Percentiles rank a stretch among this genome's conserved stretches.
Evolutionary conservation across 352 stramenopile species (phyloP).

Genomic region (Phytophthora europaea): DNA sequence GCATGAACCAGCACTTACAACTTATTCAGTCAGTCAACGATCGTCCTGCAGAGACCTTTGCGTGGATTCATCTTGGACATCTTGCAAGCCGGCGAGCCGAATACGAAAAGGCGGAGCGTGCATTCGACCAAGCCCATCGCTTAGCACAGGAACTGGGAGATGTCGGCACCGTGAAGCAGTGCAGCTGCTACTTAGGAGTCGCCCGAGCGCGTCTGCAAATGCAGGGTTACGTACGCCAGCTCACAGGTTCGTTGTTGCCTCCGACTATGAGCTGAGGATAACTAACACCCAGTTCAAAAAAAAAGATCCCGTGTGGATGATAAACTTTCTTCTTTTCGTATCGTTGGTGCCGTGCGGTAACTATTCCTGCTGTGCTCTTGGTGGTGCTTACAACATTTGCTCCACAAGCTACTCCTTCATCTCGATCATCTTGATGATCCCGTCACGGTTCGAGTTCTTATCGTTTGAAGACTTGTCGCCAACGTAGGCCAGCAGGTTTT

Average conservation of each 20-base stretch:
- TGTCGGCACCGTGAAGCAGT: conserved; percentile 77
- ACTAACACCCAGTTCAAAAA: conserved; percentile 7
- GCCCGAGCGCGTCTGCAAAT: conserved; percentile 78
- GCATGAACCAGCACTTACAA: conserved; percentile 92
- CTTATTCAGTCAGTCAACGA: conserved; percentile 90
- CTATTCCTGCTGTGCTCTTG: conserved; percentile 8
- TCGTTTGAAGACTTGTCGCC: conserved; percentile 82
- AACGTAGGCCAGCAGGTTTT: conserved; percentile 87
- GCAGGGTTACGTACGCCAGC: conserved; percentile 61
- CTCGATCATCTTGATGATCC: conserved; percentile 88
- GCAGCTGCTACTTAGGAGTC: conserved; percentile 84
- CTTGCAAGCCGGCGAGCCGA: conserved; percentile 67
- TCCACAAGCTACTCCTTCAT: conserved; percentile 54
- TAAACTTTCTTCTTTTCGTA: conserved; percentile 20
- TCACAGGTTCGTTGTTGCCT: conserved; percentile 44
- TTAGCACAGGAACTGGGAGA: conserved; percentile 77
- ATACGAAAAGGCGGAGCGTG: conserved; percentile 74
- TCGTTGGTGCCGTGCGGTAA: conserved; percentile 7
- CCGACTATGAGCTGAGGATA: conserved; percentile 9
- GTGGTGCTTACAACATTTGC: conserved; percentile 1
- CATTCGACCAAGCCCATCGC: conserved; percentile 85
- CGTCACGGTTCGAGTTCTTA: conserved; percentile 85
- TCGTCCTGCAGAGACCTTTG: conserved; percentile 78
- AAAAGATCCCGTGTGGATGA: conserved; percentile 4
- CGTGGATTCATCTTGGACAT: conserved; percentile 89